Evolutionary conservation across 2,329 filamentous ascomycete species (phyloP).

Genomic region (Apiospora saccharicola): DNA sequence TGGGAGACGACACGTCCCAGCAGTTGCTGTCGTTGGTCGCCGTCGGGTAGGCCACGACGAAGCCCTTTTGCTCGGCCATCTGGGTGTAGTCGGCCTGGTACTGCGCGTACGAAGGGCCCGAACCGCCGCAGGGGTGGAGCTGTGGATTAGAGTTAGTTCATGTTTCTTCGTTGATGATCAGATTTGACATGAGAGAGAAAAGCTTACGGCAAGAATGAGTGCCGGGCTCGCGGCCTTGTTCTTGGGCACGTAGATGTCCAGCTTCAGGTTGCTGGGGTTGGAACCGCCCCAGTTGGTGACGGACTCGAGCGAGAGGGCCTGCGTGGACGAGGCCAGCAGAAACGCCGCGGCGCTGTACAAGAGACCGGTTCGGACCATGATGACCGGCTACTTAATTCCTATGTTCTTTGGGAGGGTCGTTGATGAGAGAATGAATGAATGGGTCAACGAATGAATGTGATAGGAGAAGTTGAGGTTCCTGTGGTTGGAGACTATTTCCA

Average conservation of each 20-base stretch:
- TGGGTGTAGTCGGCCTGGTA: constrained; percentile 30
- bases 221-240: constrained; percentile 31
- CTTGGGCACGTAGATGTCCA: constrained; percentile 29
- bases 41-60: constrained; percentile 35
- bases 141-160: neutral
- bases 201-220: constrained; percentile 33
- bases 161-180: neutral
- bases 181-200: neutral
- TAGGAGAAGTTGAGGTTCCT: neutral
- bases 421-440: too few species aligned
- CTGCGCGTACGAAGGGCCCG: constrained; percentile 30
- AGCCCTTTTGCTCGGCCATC: constrained; percentile 31
- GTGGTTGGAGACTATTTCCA: neutral
- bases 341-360: constrained; percentile 4
- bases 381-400: neutral
- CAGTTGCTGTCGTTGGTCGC: constrained; percentile 43
- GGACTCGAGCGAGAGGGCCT: constrained; percentile 1
- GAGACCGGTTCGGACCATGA: constrained; percentile 6
- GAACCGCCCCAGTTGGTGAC: constrained; percentile 21
- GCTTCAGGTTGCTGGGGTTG: constrained; percentile 22
- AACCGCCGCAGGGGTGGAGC: constrained; percentile 34
- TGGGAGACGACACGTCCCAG: constrained; percentile 57
- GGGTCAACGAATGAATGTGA: neutral
- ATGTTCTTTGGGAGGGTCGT: too few species aligned
- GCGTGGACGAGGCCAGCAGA: constrained; percentile 1